Evolutionary conservation across 306 rosid species (phyloP), one percentile per base, ranked within the genome.

Genomic region (Fragaria ananassa): DNA sequence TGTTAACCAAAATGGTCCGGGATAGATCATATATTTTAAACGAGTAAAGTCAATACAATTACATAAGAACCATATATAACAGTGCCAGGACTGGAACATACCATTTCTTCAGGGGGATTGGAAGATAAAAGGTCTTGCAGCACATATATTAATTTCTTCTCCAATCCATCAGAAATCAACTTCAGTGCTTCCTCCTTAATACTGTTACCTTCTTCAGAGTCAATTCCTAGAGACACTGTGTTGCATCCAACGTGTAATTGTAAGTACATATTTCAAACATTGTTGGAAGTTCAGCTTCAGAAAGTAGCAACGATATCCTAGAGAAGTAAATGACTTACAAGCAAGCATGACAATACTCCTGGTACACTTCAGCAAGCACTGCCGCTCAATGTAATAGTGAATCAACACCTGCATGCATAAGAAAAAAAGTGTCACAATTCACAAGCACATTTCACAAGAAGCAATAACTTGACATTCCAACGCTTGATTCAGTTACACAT

Each of bases 331-430:
- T 64, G 41, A 87, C 98, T 90, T 89, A 94, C 98, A 75, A 76
- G 96, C 89, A 70, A 89, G 93, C 88, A 89, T 76, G 80, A 94
- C 87, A 79, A 94, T 86, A 79, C 87, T 85, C 80, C 96, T 87
- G 73, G 91, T 85, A 84, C 98, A 94, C 73, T 94, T 94, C 81
- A 94, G 90, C 87, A 94, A 80, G 91, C 96, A 94, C 74, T 94
- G 98, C 5, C 98, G 86, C 84, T 94, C 98, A 82, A 81, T 86
- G 81, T 91, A 90, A 85, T 91, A 94, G 72, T 92, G 87, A 81
- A 94, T 85, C 29, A 86, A 69, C 74, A 85, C 77, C 98, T 94
- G 75, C 85, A 84, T 94, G 75, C 85, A 84, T 51, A 41, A 70
- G 6, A 35, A 67, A 76, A 41, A 31, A 78, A 76, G 65, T 35